phyloP scores from a whole-genome alignment of 2,329 filamentous ascomycete species.

The Sarocladiaceae sp. region DNA sequence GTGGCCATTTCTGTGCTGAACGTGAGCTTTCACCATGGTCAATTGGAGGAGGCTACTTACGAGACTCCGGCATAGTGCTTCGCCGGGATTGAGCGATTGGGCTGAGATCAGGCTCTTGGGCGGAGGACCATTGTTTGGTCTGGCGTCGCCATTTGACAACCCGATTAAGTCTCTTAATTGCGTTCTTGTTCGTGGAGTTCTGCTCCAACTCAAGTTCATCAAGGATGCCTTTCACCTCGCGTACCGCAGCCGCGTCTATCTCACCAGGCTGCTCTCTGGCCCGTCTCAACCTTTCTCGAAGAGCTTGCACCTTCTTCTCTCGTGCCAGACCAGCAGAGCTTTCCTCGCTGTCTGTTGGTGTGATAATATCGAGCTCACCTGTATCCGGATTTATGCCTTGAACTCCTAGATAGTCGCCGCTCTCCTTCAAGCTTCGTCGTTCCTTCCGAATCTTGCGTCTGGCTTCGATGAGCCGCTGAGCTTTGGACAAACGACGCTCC shows the following conservation, averaged over 20 bases:
- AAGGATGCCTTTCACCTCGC: slow-evolving; percentile 31
- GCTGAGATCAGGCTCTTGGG: slow-evolving; percentile 43
- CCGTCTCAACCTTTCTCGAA: slow-evolving; percentile 28
- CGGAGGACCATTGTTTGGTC: slow-evolving; percentile 47
- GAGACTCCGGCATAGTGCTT: slow-evolving; percentile 19
- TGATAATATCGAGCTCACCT: slow-evolving; percentile 47
- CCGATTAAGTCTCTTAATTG: slow-evolving; percentile 10
- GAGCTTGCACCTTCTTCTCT: slow-evolving; percentile 25
- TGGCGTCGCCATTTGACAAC: slow-evolving; percentile 39
- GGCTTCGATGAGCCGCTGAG: slow-evolving; percentile 21
- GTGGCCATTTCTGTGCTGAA: background rate
- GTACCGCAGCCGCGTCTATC: slow-evolving; percentile 41
- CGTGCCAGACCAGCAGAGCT: slow-evolving; percentile 27
- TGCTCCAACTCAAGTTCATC: slow-evolving; percentile 12
- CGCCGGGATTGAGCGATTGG: slow-evolving; percentile 41
- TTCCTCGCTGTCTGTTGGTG: slow-evolving; percentile 43
- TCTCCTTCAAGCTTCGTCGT: slow-evolving; percentile 45
- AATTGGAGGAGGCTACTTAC: slow-evolving; percentile 15
- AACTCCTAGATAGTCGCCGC: slow-evolving; percentile 55
- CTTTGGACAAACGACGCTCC: slow-evolving; percentile 13
- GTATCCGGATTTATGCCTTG: slow-evolving; percentile 56
- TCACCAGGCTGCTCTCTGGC: slow-evolving; percentile 31
- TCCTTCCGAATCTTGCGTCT: slow-evolving; percentile 28
- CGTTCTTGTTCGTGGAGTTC: background rate
- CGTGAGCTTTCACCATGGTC: background rate